Evolutionary conservation across 495 filamentous ascomycete species (phyloP).

Genomic region (Neurospora sp.): DNA sequence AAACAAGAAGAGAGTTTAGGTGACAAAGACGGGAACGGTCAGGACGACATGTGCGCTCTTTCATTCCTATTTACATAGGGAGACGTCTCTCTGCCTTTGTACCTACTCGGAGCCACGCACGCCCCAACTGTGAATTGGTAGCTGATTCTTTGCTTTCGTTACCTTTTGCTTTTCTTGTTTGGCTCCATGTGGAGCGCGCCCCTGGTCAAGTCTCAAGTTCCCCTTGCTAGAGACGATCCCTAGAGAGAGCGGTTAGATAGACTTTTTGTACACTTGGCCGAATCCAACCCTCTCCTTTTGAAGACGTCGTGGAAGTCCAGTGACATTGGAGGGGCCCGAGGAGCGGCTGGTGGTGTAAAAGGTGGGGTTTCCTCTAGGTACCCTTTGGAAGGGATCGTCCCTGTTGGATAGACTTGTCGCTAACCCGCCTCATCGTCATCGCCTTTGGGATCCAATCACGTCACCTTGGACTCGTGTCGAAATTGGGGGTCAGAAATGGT

Average conservation of each 20-base stretch:
- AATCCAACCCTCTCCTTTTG: not conserved
- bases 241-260: not conserved
- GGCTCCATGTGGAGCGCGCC: not conserved
- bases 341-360: not conserved
- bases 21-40: not conserved
- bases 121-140: not conserved
- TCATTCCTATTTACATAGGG: not conserved
- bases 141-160: not conserved
- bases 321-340: not conserved
- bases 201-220: not conserved
- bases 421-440: slow-evolving; percentile 8
- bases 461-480: not conserved
- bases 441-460: slow-evolving; percentile 6
- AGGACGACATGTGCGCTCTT: not conserved
- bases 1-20: not conserved
- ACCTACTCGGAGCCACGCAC: not conserved
- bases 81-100: not conserved
- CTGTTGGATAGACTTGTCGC: not conserved
- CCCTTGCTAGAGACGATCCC: not conserved
- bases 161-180: not conserved
- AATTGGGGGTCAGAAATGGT: not conserved
- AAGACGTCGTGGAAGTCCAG: not conserved
- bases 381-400: not conserved
- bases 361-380: not conserved
- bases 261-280: not conserved